Percentiles rank a stretch among this genome's conserved stretches.
Evolutionary conservation across 2,329 filamentous ascomycete genomes (phyloP).

Genomic region (Sclerotinia spermophila): DNA sequence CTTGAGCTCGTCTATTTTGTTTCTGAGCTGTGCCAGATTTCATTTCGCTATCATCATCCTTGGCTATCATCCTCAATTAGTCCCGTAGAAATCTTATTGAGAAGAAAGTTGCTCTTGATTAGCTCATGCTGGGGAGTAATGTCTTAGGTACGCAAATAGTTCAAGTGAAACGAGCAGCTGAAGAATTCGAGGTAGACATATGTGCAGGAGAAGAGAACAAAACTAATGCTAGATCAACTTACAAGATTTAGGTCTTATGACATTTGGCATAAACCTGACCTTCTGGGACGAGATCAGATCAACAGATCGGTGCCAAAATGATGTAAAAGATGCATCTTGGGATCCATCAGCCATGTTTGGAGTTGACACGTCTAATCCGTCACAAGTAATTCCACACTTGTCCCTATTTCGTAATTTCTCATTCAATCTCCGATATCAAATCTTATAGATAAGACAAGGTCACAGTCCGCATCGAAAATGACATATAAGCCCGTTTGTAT

Average conservation of each 20-base stretch:
- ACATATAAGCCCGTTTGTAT: background rate
- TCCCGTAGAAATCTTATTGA: background rate
- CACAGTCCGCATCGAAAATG: background rate
- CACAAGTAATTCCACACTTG: background rate
- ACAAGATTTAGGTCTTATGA: constrained; percentile 6
- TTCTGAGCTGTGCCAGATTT: constrained; percentile 25
- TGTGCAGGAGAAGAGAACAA: background rate
- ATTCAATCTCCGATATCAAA: background rate
- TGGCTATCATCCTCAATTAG: constrained; percentile 15
- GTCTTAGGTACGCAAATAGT: background rate
- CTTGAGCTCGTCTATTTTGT: constrained; percentile 32
- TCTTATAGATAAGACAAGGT: background rate
- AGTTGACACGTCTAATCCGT: background rate
- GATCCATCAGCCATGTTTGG: background rate
- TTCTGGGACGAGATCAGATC: constrained; percentile 19
- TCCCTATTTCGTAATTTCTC: background rate
- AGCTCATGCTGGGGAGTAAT: background rate
- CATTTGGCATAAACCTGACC: constrained; percentile 20
- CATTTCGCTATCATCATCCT: constrained; percentile 16
- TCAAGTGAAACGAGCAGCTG: background rate
- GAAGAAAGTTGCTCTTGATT: background rate
- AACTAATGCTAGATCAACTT: background rate
- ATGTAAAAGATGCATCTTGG: constrained; percentile 16
- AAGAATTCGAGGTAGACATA: background rate
- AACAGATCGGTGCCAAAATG: constrained; percentile 21